Percentiles rank a stretch among this genome's conserved stretches.
Evolutionary conservation across 108 stramenopile genomes (phyloP).

Genomic region (Mayamaea pseudoterrestris): DNA sequence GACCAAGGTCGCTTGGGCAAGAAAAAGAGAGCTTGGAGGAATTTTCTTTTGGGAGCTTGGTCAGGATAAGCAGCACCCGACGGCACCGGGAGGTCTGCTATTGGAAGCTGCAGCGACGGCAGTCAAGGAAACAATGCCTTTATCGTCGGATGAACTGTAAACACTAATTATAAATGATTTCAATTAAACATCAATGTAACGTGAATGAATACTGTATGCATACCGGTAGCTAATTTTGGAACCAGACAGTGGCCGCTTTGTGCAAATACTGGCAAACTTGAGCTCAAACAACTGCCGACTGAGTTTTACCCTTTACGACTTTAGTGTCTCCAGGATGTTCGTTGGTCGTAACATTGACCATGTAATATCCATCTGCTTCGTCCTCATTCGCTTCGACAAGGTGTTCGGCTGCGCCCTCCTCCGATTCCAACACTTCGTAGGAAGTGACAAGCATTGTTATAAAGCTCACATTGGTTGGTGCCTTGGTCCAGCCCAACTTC

Average conservation of each 20-base stretch:
- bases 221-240: too few species aligned
- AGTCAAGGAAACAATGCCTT: not conserved
- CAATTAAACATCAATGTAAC: too few species aligned
- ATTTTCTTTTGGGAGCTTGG: conserved; percentile 74
- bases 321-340: too few species aligned
- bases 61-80: conserved; percentile 39
- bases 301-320: too few species aligned
- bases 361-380: too few species aligned
- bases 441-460: conserved; percentile 25
- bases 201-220: too few species aligned
- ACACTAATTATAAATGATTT: too few species aligned
- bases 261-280: too few species aligned
- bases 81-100: conserved; percentile 20
- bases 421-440: conserved; percentile 23
- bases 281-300: too few species aligned
- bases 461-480: conserved; percentile 32
- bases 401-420: not conserved
- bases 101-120: conserved; percentile 21
- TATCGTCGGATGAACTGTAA: too few species aligned
- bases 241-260: too few species aligned
- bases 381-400: not conserved
- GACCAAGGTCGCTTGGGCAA: conserved; percentile 38
- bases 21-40: conserved; percentile 23
- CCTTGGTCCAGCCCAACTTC: conserved; percentile 55
- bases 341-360: too few species aligned